Base-by-base conservation (phyloP, 108 stramenopile species). In the Mediolabrus comicus region DNA sequence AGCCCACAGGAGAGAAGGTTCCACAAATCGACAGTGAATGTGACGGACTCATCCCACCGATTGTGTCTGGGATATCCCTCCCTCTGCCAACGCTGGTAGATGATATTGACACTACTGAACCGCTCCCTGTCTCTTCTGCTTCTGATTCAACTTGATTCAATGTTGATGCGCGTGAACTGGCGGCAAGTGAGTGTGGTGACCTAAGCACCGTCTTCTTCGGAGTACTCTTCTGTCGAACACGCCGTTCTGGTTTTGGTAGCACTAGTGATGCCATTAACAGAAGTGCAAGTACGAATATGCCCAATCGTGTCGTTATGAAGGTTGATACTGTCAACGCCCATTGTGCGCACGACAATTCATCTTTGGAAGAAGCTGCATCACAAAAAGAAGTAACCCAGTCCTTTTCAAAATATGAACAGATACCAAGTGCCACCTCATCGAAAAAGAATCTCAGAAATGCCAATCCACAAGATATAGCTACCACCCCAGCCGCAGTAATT, bases 251-350 rank as follows among this genome's bases (percentile, higher is more conserved):
- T 53, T 68, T 75, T 4, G 76, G 76, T 35, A 70, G 33, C 51
- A 77, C 17, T 19, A 77, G 33, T 26, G 62, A 53, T 49, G 60
- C 69, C 69, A 77, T 70, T 5, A 60, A 58, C 14, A 77, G 43
- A 32, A 77, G 43, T 5, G 76, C 68, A 33, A 77, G 2, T 3
- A 59, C 10, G 41, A 77, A 77, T 4, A 77, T 43, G 22, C 68
- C 68, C 14, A 77, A 14, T 19, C 69, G 69, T 25, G 62, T 59
- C 16, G 56, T 65, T 31, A 71, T 38, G 22, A 77, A 70, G 43
- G 53, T 70, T 11, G 62, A 64, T 3, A 75, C 49, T 26, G 41
- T 14, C 30, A 75, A 2, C 14, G 68, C 62, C 24, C 43, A 17
- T 19, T 31, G 51, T 39, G 51, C 58, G 63, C 76, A 77, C 0